Conservation (phyloP, 1,139 yeast species). For the Lodderomyces theae region DNA sequence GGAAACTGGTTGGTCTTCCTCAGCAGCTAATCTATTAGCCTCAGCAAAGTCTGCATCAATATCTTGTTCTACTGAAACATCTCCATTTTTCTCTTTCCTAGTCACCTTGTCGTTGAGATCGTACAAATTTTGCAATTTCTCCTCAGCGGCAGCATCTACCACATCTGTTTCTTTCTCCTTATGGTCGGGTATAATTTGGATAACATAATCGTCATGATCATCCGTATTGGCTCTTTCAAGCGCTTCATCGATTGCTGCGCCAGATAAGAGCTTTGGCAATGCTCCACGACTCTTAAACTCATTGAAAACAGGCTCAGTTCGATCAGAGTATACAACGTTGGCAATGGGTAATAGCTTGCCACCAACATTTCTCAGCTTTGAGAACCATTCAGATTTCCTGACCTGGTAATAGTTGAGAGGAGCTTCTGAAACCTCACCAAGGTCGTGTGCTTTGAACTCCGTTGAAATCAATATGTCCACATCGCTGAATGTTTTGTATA, state of each 20-base stretch:
- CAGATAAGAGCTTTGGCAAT: background rate
- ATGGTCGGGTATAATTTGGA: constrained; percentile 4
- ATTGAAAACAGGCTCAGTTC: background rate
- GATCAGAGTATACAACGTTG: background rate
- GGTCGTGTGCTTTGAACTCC: background rate
- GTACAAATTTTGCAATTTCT: constrained; percentile 18
- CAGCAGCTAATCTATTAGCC: constrained; percentile 33
- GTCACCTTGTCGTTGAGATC: constrained; percentile 16
- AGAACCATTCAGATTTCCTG: background rate
- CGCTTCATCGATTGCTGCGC: background rate
- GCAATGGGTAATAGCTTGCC: background rate
- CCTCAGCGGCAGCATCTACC: constrained; percentile 1
- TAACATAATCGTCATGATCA: background rate
- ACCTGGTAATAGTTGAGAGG: background rate
- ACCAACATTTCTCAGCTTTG: background rate
- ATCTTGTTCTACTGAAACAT: constrained; percentile 21
- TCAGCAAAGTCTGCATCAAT: constrained; percentile 33
- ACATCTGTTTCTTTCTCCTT: background rate
- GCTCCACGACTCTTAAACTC: background rate
- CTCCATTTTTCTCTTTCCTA: constrained; percentile 11
- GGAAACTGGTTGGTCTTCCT: constrained; percentile 24
- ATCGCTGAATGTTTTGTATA: background rate
- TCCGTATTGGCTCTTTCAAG: background rate
- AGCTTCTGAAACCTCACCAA: background rate
- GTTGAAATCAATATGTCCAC: background rate